Base-by-base conservation (phyloP, 805 yeast genomes). In the Metschnikowia gelsemii region DNA sequence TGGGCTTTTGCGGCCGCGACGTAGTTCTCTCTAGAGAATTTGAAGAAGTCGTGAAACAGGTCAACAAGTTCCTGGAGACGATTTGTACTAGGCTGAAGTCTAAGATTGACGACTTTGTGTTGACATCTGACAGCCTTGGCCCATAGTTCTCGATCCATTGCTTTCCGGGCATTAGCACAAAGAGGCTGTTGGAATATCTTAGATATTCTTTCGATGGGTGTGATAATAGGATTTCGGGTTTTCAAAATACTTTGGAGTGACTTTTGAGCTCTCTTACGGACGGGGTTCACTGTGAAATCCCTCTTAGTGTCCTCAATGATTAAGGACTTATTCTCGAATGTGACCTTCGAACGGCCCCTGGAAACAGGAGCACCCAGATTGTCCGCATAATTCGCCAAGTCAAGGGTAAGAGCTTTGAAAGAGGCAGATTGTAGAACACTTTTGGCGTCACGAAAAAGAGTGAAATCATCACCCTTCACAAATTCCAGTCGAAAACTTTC, bases 181-280 rank as follows among this genome's bases (percentile, higher is more conserved):
- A 16, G 21, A 28, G 31, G 20, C 20, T 28, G 31, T 16, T 28
- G 11, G 19, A 28, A 14, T 28, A 16, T 20, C 12, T 28, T n/a
- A n/a, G n/a, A n/a, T n/a, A n/a, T 16, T 3, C 16, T 8, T 14
- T 8, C 18, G 16, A 28, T 14, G 8, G 20, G 31, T 7, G 17
- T 4, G 30, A 28, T 13, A 28, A 28, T 16, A 5, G 4, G 5
- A 11, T 9, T 12, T 8, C 21, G 12, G 4, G 34, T 4, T 16
- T 31, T 31, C 31, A 28, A 28, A n/a, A 28, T 28, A 28, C 31
- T 16, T 28, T 28, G 31, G n/a, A n/a, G n/a, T n/a, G n/a, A n/a
- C n/a, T n/a, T 5, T 4, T 16, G 21, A 20, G 31, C 5, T 11
- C 13, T 8, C 12, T 13, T 5, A 4, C 8, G 20, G n/a, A n/a